A percentile compares a stretch with the other conserved stretches of the same genome.
These are phyloP conservation scores for Odonthalia washingtoniensis DNA, from an alignment of 31 red algal species.

Conservation along the genomic window DNA sequence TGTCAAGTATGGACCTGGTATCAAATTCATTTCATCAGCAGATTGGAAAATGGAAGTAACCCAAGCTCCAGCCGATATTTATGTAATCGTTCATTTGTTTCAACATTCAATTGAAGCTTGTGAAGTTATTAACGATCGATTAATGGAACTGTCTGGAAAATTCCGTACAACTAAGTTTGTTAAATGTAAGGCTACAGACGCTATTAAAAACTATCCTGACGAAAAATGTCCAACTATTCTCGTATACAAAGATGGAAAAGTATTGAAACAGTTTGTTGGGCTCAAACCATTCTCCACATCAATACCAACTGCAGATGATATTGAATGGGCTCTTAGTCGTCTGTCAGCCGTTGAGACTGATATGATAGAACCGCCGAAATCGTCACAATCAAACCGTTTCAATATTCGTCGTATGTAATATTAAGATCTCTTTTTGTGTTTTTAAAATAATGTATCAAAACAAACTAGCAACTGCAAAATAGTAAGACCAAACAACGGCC, in stretches of 20 bases:
- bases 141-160: constrained; percentile 70
- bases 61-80: constrained; percentile 66
- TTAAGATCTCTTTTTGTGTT: too few relatives aligned
- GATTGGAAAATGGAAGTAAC: constrained; percentile 93
- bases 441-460: too few relatives aligned
- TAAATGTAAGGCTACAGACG: constrained; percentile 78
- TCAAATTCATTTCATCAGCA: constrained; percentile 68
- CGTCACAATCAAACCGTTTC: constrained; percentile 65
- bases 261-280: constrained; percentile 81
- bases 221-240: constrained; percentile 86
- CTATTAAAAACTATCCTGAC: constrained; percentile 91
- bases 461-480: too few relatives aligned
- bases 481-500: too few relatives aligned
- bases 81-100: constrained; percentile 75
- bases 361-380: constrained; percentile 68
- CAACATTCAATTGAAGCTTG: constrained; percentile 58
- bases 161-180: constrained; percentile 87
- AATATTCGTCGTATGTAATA: constrained; percentile 67
- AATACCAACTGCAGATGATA: constrained; percentile 70
- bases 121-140: constrained; percentile 73
- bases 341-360: constrained; percentile 74
- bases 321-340: constrained; percentile 78
- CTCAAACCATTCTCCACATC: constrained; percentile 53
- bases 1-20: constrained; percentile 75
- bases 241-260: constrained; percentile 83